Conservation (phyloP, 495 filamentous ascomycete species). For the Aspergillus bertholletiae region DNA sequence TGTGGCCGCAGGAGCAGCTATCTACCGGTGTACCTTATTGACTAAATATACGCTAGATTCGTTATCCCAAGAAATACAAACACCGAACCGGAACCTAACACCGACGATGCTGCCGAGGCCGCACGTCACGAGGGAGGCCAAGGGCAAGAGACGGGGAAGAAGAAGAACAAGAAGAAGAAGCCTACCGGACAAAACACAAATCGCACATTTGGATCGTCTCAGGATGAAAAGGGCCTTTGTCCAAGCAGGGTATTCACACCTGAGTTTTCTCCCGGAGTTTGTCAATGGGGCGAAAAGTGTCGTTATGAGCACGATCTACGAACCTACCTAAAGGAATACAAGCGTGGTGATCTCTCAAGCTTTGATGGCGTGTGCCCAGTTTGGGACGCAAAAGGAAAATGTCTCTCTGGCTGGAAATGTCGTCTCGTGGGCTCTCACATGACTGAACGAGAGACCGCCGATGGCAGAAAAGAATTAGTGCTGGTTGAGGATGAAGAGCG, state of each 20-base stretch:
- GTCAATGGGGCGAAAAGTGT: conserved; percentile 73
- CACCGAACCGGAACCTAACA: conserved; percentile 14
- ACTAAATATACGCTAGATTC: conserved; percentile 44
- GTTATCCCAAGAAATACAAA: conserved; percentile 40
- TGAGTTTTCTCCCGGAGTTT: conserved; percentile 72
- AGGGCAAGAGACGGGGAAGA: conserved; percentile 47
- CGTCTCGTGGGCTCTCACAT: conserved; percentile 82
- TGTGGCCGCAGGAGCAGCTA: conserved; percentile 19
- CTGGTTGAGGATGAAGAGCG: conserved; percentile 56
- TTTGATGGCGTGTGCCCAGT: conserved; percentile 76
- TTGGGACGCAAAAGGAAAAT: conserved; percentile 71
- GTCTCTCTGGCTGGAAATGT: conserved; percentile 85
- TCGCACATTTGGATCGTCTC: conserved; percentile 77
- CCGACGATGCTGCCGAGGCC: conserved; percentile 70
- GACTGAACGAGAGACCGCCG: conserved; percentile 65
- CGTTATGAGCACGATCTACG: conserved; percentile 78
- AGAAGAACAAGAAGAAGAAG: conserved; percentile 67
- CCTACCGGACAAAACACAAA: conserved; percentile 82
- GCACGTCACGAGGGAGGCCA: conserved; percentile 40
- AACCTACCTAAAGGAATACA: conserved; percentile 78
- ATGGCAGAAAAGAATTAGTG: conserved; percentile 78
- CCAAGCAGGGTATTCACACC: conserved; percentile 57
- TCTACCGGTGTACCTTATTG: background rate
- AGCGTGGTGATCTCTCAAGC: conserved; percentile 71
- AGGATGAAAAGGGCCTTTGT: conserved; percentile 77